Evolutionary conservation across 2,329 filamentous ascomycete genomes (phyloP), one percentile per base, ranked within the genome.

Genomic region (Fusarium sp.): DNA sequence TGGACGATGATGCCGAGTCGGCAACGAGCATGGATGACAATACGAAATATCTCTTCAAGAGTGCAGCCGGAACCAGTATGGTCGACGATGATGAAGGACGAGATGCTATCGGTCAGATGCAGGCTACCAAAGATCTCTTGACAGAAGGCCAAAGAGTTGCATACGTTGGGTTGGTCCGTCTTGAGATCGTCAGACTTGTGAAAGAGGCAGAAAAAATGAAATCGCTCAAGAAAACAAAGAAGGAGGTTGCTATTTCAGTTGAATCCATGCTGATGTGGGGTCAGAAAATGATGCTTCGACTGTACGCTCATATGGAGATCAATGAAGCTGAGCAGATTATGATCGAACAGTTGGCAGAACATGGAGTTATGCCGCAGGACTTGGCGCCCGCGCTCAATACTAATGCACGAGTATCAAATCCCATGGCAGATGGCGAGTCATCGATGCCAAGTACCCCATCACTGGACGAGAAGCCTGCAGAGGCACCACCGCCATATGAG

Each of bases 271-370:
- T 92, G 82, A 98, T 98, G 93, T 99, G 95, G 95, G 91, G 93
- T 63, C 96, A 99, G 81, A 97, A 97, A 84, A 97, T 97, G 88
- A 99, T 99, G 95, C 91, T 98, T 68, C 91, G 95, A 30, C 82
- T 99, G 18, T 99, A 98, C 81, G 86, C 90, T 18, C 96, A 99
- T 82, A 99, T 99, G 96, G 96, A 99, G 68, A 97, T 99, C 78
- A 95, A 91, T 78, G 86, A 92, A 28, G 91, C 90, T 20, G 96
- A 99, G 82, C 96, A 99, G 85, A 87, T 99, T 81, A 99, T 99
- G 96, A 98, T 99, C 75, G 96, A 99, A 83, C 96, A 99, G 82
- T 86, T 99, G 65, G 92, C 93, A 18, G 93, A 96, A 65, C 96
- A 99, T 82, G 96, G 95, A 9, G 95, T 99, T 12, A 87, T 94